These are phyloP conservation scores for Colletotrichum somersetense DNA, from an alignment of 2,329 filamentous ascomycete species.

Conservation along the genomic window DNA sequence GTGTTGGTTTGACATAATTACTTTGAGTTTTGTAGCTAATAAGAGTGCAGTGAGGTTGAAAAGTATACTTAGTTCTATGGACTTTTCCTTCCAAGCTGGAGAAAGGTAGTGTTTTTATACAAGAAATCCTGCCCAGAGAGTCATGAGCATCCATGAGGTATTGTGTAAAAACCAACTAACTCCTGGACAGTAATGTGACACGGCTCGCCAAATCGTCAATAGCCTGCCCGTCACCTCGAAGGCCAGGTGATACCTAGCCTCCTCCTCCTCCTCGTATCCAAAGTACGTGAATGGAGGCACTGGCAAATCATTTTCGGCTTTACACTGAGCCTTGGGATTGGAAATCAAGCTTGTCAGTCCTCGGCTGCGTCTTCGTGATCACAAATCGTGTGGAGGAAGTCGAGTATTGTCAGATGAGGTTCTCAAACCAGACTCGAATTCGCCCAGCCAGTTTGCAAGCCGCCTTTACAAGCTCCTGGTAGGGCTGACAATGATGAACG, in stretches of 20 bases:
- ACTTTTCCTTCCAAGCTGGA: neutral
- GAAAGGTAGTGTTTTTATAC: neutral
- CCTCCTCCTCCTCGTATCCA: no score
- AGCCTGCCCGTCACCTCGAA: neutral
- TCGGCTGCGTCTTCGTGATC: neutral
- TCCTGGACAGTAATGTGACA: neutral
- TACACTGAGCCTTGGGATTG: neutral
- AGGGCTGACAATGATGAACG: neutral
- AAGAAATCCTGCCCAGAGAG: neutral
- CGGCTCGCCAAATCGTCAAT: neutral
- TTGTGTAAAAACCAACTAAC: neutral
- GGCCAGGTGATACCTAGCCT: neutral
- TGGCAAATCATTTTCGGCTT: neutral
- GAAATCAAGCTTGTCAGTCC: neutral
- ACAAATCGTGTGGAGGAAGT: neutral
- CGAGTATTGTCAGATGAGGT: no score
- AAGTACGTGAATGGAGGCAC: neutral
- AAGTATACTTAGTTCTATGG: no score
- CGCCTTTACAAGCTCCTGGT: neutral
- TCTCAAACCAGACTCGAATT: no score
- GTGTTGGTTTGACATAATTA: slow-evolving; percentile 5
- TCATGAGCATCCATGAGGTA: no score
- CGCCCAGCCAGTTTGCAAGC: no score
- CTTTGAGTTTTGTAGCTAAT: neutral
- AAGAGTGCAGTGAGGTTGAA: neutral